Base-by-base conservation (phyloP, 306 rosid species). In the Cercis canadensis region DNA sequence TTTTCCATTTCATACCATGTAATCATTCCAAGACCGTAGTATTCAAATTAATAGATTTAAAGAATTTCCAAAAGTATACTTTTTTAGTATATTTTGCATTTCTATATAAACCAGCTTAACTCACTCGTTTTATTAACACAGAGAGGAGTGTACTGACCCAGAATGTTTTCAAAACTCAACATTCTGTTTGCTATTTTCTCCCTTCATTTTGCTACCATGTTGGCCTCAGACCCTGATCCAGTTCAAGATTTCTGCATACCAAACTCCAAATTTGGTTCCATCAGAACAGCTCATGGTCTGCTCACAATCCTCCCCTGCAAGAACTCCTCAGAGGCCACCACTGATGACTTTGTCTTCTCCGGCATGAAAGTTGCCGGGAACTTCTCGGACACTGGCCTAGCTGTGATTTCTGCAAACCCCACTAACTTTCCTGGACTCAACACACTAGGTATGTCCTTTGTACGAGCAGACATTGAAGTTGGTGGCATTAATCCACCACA, bases 141-240 rank as follows among this genome's bases (percentile, higher is more conserved):
- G 4, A 15, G 8, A 2, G 16, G 11, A 6, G 49, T 17, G 12
- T 8, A 37, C n/a, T n/a, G n/a, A n/a, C n/a, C n/a, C n/a, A n/a
- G n/a, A 64, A 90, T 93, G 97, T 62, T 52, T 19, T 69, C 73
- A 49, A 18, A 31, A 50, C 73, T 71, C n/a, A 49, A 72, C 69
- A 57, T 82, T 52, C 52, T 75, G 40, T 49, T 77, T 34, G 62
- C 71, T 2, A 60, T 82, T 39, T 63, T 80, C 60, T 54, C 73
- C 69, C 73, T 87, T 50, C 74, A 50, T 51, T 57, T 65, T 19
- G 56, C 59, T 44, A 75, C 44, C 56, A 57, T 77, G 75, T 44
- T 78, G 15, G 92, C 96, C 56, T 82, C 98, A 6, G 98, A 94
- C 59, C 98, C 98, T 41, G 98, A 94, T 68, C 95, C 98, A 36